These are phyloP conservation scores for Microglena sp. DNA, from an alignment of 139 green algal genomes.

Conservation along the genomic window DNA sequence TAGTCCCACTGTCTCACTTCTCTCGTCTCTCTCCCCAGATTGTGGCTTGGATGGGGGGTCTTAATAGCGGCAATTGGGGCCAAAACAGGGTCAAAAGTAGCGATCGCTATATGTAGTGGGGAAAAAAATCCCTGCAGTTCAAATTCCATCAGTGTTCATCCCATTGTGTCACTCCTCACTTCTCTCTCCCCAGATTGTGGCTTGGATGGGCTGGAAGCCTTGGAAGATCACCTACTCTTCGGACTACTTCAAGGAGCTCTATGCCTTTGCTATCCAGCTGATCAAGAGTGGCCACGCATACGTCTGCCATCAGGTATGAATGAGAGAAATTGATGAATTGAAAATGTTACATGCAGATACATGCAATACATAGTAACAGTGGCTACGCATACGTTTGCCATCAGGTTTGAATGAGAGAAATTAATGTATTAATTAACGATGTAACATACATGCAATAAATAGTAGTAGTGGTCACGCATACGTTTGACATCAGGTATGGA, in stretches of 20 bases:
- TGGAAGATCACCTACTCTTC: slow-evolving; percentile 90
- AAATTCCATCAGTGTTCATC: no score
- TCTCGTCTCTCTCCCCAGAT: no score
- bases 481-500: slow-evolving; percentile 82
- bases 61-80: no score
- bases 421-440: no score
- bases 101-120: no score
- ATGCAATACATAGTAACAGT: slow-evolving; percentile 29
- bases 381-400: slow-evolving; percentile 93
- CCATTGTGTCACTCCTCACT: not conserved
- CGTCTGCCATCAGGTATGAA: slow-evolving; percentile 83
- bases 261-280: slow-evolving; percentile 84
- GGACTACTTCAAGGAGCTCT: slow-evolving; percentile 93
- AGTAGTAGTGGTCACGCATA: slow-evolving; percentile 79
- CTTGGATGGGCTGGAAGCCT: slow-evolving; percentile 90
- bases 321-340: no score
- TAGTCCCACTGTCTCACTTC: no score
- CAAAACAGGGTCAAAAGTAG: no score
- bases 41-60: no score
- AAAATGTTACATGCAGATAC: no score
- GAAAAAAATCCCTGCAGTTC: no score
- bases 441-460: slow-evolving; percentile 2
- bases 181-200: slow-evolving; percentile 59
- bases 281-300: slow-evolving; percentile 88
- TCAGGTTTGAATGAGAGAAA: slow-evolving; percentile 56